A percentile compares a stretch with the other conserved stretches of the same genome.
Evolutionary conservation across 495 filamentous ascomycete species (phyloP).

Genomic region (Cercophora scortea): DNA sequence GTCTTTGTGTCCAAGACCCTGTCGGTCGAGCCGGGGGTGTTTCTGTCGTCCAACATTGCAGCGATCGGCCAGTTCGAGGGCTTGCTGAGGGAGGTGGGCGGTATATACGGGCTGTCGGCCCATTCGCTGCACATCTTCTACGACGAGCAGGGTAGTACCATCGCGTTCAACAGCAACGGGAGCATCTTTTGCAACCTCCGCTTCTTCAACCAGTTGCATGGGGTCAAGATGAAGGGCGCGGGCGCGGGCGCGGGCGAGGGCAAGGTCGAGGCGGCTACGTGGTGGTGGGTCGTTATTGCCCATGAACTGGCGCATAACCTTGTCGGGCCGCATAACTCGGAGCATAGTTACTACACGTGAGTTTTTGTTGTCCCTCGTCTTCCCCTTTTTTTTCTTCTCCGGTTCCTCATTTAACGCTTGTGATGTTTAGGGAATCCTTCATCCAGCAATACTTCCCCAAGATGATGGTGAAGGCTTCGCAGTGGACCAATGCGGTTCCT

Average conservation of each 20-base stretch:
- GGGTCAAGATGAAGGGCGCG: slow-evolving; percentile 20
- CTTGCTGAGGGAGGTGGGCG: slow-evolving; percentile 60
- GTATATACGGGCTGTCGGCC: slow-evolving; percentile 57
- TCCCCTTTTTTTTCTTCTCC: neutral
- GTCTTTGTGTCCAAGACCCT: slow-evolving; percentile 59
- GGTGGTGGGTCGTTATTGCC: slow-evolving; percentile 88
- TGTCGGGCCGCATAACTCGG: slow-evolving; percentile 66
- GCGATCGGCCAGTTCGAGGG: slow-evolving; percentile 64
- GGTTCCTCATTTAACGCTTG: neutral
- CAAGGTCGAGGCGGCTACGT: slow-evolving; percentile 60
- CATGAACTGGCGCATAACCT: slow-evolving; percentile 96
- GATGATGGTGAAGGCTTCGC: slow-evolving; percentile 35
- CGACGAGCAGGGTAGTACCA: slow-evolving; percentile 67
- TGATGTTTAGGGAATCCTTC: slow-evolving; percentile 35
- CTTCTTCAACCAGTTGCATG: slow-evolving; percentile 77
- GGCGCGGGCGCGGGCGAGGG: slow-evolving; percentile 19
- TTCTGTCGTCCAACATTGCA: slow-evolving; percentile 53
- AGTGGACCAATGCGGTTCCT: slow-evolving; percentile 2
- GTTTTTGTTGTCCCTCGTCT: slow-evolving; percentile 23
- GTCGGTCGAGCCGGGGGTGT: slow-evolving; percentile 39
- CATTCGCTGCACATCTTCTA: slow-evolving; percentile 77
- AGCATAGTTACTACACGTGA: slow-evolving; percentile 81
- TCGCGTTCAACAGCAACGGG: slow-evolving; percentile 85
- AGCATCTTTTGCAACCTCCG: slow-evolving; percentile 90
- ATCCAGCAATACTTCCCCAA: slow-evolving; percentile 41